phyloP scores from a whole-genome alignment of 805 yeast species.

The Cyberlindnera galapagoensis region DNA sequence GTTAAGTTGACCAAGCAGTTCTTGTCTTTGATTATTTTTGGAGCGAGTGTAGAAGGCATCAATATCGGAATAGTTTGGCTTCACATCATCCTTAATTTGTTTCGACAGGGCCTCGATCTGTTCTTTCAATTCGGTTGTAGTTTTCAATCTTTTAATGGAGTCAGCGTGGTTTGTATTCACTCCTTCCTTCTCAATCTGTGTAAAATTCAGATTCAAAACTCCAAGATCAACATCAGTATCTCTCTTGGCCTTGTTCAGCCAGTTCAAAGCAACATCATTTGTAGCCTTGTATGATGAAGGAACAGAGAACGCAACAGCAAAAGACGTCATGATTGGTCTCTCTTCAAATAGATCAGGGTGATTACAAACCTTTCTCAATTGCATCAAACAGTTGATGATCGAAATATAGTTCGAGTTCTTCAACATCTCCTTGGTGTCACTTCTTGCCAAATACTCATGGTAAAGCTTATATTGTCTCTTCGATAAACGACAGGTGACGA shows the following conservation, averaged over 20 bases:
- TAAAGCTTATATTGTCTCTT: slow-evolving; percentile 87
- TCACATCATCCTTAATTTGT: slow-evolving; percentile 23
- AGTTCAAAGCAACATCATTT: slow-evolving; percentile 33
- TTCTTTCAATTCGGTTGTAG: slow-evolving; percentile 38
- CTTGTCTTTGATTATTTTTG: slow-evolving; percentile 45
- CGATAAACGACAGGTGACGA: slow-evolving; percentile 84
- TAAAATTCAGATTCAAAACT: slow-evolving; percentile 56
- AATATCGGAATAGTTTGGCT: slow-evolving; percentile 31
- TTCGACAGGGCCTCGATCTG: slow-evolving; percentile 38
- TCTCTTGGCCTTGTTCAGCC: slow-evolving; percentile 23
- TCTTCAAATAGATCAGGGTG: slow-evolving; percentile 97
- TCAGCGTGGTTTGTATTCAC: slow-evolving; percentile 41
- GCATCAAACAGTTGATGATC: slow-evolving; percentile 96
- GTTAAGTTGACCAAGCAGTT: slow-evolving; percentile 43
- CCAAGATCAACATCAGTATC: slow-evolving; percentile 37
- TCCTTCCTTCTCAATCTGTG: slow-evolving; percentile 31
- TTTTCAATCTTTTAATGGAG: slow-evolving; percentile 37
- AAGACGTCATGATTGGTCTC: slow-evolving; percentile 87
- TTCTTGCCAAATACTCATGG: slow-evolving; percentile 96
- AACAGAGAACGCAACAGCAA: slow-evolving; percentile 65
- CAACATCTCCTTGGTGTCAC: slow-evolving; percentile 89
- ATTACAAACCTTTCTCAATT: slow-evolving; percentile 90
- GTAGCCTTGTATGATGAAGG: slow-evolving; percentile 38
- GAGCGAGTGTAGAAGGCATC: slow-evolving; percentile 54
- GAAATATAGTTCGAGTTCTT: slow-evolving; percentile 93